Conservation (phyloP, 2,329 filamentous ascomycete species). For the Biscogniauxia marginata region DNA sequence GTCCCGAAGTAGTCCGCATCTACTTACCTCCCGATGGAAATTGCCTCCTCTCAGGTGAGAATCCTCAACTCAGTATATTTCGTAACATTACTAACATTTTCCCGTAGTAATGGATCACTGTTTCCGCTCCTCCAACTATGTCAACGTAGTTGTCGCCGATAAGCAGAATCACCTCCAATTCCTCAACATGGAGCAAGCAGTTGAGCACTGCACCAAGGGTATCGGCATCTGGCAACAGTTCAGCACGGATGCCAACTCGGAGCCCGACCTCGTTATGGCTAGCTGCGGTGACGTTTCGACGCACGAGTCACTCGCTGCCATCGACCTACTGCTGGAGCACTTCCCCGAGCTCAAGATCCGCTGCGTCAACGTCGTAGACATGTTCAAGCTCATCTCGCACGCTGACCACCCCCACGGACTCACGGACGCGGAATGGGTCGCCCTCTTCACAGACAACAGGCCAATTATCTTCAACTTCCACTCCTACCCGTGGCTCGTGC, state of each 20-base stretch:
- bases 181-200: slow-evolving; percentile 69
- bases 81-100: background rate
- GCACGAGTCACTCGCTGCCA: slow-evolving; percentile 71
- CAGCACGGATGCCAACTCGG: slow-evolving; percentile 64
- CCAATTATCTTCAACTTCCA: slow-evolving; percentile 85
- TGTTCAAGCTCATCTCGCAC: slow-evolving; percentile 75
- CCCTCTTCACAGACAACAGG: slow-evolving; percentile 69
- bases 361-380: slow-evolving; percentile 76
- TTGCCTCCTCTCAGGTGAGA: slow-evolving; percentile 60
- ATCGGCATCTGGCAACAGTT: slow-evolving; percentile 77
- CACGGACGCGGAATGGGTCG: slow-evolving; percentile 61
- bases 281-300: slow-evolving; percentile 74
- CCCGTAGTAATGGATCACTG: slow-evolving; percentile 67
- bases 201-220: slow-evolving; percentile 76
- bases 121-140: slow-evolving; percentile 70
- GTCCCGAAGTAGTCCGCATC: slow-evolving; percentile 75
- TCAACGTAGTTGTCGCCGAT: slow-evolving; percentile 78
- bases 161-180: slow-evolving; percentile 79
- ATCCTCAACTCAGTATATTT: background rate
- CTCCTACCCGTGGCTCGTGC: slow-evolving; percentile 77
- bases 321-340: slow-evolving; percentile 68
- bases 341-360: slow-evolving; percentile 73
- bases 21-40: slow-evolving; percentile 81
- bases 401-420: slow-evolving; percentile 73
- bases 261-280: slow-evolving; percentile 76